These are phyloP conservation scores for Fusarium sp. DNA, from an alignment of 2,329 filamentous ascomycete genomes.

Conservation along the genomic window DNA sequence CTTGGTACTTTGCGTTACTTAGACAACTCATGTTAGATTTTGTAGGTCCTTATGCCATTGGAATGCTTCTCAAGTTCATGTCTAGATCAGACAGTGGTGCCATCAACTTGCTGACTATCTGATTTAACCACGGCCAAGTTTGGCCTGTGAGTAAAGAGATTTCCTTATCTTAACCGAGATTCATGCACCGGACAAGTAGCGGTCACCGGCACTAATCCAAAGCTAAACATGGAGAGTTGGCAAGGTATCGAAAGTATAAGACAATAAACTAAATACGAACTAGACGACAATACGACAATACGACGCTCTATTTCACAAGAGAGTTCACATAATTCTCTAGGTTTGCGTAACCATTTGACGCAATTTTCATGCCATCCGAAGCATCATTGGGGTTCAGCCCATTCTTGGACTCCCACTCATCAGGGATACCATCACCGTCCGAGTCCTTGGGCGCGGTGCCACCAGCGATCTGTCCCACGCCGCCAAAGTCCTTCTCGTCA, in stretches of 20 bases:
- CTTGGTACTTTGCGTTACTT: too few species aligned
- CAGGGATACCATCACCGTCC: constrained; percentile 63
- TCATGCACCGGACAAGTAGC: too few species aligned
- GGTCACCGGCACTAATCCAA: background rate
- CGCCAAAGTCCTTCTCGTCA: constrained; percentile 58
- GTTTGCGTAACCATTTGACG: constrained; percentile 57
- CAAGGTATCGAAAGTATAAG: background rate
- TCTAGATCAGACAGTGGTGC: too few species aligned
- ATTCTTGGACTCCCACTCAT: constrained; percentile 58
- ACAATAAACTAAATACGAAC: background rate
- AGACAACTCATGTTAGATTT: too few species aligned
- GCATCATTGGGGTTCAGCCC: constrained; percentile 54
- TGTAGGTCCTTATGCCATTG: too few species aligned
- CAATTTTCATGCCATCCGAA: constrained; percentile 55
- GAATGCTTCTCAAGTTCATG: background rate
- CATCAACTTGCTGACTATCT: background rate
- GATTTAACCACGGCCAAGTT: too few species aligned
- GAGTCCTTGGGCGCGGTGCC: constrained; percentile 55
- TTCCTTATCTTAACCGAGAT: too few species aligned
- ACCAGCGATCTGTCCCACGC: constrained; percentile 52
- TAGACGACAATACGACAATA: background rate
- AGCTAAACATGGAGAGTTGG: background rate
- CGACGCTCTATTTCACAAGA: constrained; percentile 46
- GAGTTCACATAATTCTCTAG: constrained; percentile 64
- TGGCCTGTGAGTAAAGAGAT: too few species aligned